phyloP scores from a whole-genome alignment of 345 rosid species.

The Sisymbrium irio region DNA sequence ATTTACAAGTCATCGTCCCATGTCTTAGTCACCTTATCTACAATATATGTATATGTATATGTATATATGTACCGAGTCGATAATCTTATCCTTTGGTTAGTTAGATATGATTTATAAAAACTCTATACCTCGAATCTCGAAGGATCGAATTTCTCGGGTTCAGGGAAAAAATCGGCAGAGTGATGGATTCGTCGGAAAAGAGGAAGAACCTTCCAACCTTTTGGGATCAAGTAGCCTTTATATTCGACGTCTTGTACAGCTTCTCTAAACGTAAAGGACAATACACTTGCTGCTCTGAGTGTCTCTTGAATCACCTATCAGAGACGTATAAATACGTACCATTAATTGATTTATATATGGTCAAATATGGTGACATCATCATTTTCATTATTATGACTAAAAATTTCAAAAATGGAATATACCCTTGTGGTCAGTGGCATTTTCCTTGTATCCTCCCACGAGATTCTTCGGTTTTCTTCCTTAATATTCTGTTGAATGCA shows the following conservation, averaged over 20 bases:
- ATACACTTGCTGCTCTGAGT: slow-evolving; percentile 75
- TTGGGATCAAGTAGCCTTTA: slow-evolving; percentile 81
- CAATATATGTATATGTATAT: neutral
- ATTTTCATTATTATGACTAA: neutral
- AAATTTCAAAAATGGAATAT: neutral
- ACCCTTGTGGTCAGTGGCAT: slow-evolving; percentile 89
- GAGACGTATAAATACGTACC: neutral
- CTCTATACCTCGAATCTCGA: slow-evolving; percentile 76
- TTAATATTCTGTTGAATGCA: slow-evolving; percentile 45
- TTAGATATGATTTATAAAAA: neutral
- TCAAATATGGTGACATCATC: neutral
- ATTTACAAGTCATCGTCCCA: neutral
- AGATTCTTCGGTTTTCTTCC: slow-evolving; percentile 54
- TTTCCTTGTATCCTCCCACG: slow-evolving; percentile 86
- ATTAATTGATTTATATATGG: neutral
- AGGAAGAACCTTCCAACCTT: slow-evolving; percentile 96
- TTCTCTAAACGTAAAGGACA: slow-evolving; percentile 92
- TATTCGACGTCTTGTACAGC: slow-evolving; percentile 82
- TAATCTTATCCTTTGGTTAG: neutral
- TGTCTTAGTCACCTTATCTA: neutral
- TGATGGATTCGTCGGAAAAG: slow-evolving; percentile 91
- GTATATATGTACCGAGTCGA: neutral
- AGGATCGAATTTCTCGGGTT: slow-evolving; percentile 80
- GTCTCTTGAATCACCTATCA: slow-evolving; percentile 94
- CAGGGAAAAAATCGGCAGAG: slow-evolving; percentile 62